Percentiles rank a stretch among this genome's conserved stretches.
Conservation (phyloP, 2,329 filamentous ascomycete genomes). For the Curvularia spicifera region DNA sequence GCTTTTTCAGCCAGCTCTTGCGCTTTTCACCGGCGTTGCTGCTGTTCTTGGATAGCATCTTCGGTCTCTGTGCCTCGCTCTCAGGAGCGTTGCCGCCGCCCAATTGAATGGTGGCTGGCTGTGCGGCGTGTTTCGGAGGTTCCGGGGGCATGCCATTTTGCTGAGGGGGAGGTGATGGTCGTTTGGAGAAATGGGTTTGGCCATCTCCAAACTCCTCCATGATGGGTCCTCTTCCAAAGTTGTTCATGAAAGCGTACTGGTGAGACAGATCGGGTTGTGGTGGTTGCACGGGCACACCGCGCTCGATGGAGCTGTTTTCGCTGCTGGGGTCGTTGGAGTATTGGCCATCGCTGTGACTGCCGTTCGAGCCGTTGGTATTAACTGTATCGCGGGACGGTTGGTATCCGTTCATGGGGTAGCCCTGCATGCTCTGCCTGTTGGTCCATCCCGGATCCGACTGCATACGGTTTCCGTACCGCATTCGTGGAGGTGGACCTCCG, state of each 20-base stretch:
- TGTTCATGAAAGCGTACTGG: slow-evolving; percentile 65
- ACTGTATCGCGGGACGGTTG: slow-evolving; percentile 88
- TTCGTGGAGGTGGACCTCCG: slow-evolving; percentile 38
- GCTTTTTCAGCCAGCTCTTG: slow-evolving; percentile 86
- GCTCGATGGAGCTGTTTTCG: slow-evolving; percentile 89
- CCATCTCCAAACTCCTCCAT: slow-evolving; percentile 49
- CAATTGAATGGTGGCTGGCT: slow-evolving; percentile 36
- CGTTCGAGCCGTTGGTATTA: slow-evolving; percentile 75
- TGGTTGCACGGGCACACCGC: slow-evolving; percentile 58
- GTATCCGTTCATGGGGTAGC: slow-evolving; percentile 62
- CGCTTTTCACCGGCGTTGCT: slow-evolving; percentile 62
- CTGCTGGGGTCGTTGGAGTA: slow-evolving; percentile 90
- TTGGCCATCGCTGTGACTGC: slow-evolving; percentile 71
- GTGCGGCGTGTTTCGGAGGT: slow-evolving; percentile 28
- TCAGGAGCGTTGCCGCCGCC: slow-evolving; percentile 23
- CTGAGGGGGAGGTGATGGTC: slow-evolving; percentile 25
- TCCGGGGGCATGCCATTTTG: slow-evolving; percentile 28
- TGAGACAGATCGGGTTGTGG: slow-evolving; percentile 47
- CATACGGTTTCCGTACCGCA: slow-evolving; percentile 52
- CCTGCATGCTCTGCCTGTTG: slow-evolving; percentile 42
- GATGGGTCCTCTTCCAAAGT: slow-evolving; percentile 55
- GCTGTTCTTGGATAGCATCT: slow-evolving; percentile 33
- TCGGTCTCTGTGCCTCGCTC: slow-evolving; percentile 20
- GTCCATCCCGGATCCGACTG: slow-evolving; percentile 54
- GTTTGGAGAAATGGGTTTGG: not conserved